A percentile compares a stretch with the other conserved stretches of the same genome.
Conservation (phyloP, 176 grass and related monocot genomes). For the Carex cristatella region DNA sequence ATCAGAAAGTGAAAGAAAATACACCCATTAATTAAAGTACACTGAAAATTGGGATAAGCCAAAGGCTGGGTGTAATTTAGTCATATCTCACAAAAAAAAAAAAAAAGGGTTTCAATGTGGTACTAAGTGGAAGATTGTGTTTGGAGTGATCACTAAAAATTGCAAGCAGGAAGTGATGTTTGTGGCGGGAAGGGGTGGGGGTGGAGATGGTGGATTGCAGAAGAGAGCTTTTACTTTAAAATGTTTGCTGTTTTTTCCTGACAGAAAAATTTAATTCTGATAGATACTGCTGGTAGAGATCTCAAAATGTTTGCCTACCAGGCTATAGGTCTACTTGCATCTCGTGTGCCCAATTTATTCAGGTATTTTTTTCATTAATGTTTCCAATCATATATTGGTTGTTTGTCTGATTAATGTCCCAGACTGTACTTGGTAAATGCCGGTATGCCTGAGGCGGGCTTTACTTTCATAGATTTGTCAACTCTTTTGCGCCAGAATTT, state of each 20-base stretch:
- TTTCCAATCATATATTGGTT: not conserved
- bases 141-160: not conserved
- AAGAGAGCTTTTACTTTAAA: not conserved
- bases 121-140: not conserved
- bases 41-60: no score
- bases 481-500: not conserved
- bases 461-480: not conserved
- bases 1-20: not conserved
- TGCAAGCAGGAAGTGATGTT: not conserved
- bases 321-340: conserved; percentile 86
- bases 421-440: not conserved
- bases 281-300: conserved; percentile 51
- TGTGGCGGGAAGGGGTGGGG: not conserved
- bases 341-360: conserved; percentile 95
- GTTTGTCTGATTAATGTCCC: not conserved
- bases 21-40: not conserved
- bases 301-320: conserved; percentile 90
- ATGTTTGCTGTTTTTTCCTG: not conserved
- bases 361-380: conserved; percentile 30
- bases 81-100: not conserved
- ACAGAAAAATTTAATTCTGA: not conserved
- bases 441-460: not conserved
- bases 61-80: not conserved
- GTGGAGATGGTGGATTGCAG: not conserved
- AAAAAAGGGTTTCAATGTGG: not conserved